Base-by-base conservation (phyloP, 2,329 filamentous ascomycete species). In the Colletotrichum salicis region DNA sequence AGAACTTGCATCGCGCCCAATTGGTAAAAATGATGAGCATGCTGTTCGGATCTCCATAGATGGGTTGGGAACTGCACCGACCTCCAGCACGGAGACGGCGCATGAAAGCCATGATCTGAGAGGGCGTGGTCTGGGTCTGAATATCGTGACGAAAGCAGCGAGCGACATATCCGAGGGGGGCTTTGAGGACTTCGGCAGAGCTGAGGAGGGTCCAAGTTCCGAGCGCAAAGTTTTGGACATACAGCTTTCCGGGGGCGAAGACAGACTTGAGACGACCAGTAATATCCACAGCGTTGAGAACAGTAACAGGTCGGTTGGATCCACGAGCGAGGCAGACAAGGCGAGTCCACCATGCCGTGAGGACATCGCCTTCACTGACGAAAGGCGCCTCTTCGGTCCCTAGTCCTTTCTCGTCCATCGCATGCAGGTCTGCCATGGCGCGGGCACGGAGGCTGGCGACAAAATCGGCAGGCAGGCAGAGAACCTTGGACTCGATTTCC, bases 291-390 rank as follows among this genome's bases (percentile, higher is more conserved):
- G 77, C 74, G 31, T 65, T 69, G 35, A 79, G 56, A 6, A 79
- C 72, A 3, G 75, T 76, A 4, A 81, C 73, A 1, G 78, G 13
- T 74, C 74, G 60, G 22, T 63, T 69, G 22, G 33, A 51, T 6
- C 71, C 70, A 4, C 71, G 67, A 15, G 71, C 54, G 13, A 37
- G 8, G 27, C 71, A 67, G 13, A 80, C 68, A 19, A 75, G 64
- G 8, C 73, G 74, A 5, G 80, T 76, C 64, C 79, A 75, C 83
- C 85, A 88, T 0, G 83, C 84, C 1, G 78, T 76, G 2, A 88
- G 74, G 1, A 87, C 76, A 64, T 88, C 85, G 24, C 82, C 81
- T n/a, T 86, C 84, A 71, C 83, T 86, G 35, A 87, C 54, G 64
- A 85, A 86, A 1, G 82, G 77, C 12, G 66, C 70, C 12, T 68